Percentiles rank a stretch among this genome's conserved stretches.
phyloP scores from a whole-genome alignment of 352 stramenopile genomes.

The Globisporangium mamillatum region DNA sequence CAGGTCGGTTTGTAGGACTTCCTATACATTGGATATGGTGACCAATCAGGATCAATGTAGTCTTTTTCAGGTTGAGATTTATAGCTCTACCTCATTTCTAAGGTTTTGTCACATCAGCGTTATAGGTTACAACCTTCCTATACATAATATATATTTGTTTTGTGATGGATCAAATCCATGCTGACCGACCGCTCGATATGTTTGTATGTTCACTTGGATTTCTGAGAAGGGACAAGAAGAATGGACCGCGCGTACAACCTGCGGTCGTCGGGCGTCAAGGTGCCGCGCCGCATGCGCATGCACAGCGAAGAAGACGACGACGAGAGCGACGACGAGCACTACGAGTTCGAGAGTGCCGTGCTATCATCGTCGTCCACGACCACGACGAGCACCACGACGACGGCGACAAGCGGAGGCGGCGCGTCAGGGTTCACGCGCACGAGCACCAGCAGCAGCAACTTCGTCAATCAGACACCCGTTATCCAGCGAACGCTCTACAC shows the following conservation, averaged over 20 bases:
- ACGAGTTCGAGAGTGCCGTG: conserved; percentile 13
- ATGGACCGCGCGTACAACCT: conserved; percentile 33
- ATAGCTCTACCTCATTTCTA: too few species aligned
- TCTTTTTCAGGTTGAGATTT: too few species aligned
- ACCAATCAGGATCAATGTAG: too few species aligned
- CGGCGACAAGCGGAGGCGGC: background rate
- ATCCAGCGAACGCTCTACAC: conserved; percentile 64
- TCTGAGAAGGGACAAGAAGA: background rate
- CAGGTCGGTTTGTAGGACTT: background rate
- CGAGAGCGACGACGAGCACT: conserved; percentile 13
- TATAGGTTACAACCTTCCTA: too few species aligned
- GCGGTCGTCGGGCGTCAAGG: conserved; percentile 24
- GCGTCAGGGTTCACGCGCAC: background rate
- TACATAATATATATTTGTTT: too few species aligned
- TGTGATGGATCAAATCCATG: background rate
- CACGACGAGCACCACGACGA: background rate
- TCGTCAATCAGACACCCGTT: conserved; percentile 39
- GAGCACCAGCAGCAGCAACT: conserved; percentile 13
- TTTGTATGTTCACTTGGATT: background rate
- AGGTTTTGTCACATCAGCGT: too few species aligned
- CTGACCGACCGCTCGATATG: too few species aligned
- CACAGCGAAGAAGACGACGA: background rate
- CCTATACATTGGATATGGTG: background rate
- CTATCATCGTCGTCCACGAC: background rate
- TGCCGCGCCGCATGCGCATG: conserved; percentile 10